A percentile compares a stretch with the other conserved stretches of the same genome.
phyloP scores from a whole-genome alignment of 2,329 filamentous ascomycete species.

The Trichoderma pleuroti region DNA sequence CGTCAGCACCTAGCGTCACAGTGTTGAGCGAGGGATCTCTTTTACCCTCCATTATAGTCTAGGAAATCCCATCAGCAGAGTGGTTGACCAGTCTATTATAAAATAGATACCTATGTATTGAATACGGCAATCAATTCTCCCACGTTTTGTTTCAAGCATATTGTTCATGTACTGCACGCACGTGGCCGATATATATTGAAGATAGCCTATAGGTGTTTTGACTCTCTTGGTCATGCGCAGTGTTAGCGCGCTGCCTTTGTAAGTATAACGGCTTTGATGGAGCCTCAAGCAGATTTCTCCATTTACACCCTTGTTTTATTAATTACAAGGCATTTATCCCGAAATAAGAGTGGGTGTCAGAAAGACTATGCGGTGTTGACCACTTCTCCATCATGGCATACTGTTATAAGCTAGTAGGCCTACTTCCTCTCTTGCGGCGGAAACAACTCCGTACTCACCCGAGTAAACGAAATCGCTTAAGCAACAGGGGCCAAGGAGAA shows the following conservation, averaged over 20 bases:
- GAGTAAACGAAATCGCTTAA: not conserved
- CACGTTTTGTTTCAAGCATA: not conserved
- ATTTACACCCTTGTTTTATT: not conserved
- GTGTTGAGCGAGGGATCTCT: not conserved
- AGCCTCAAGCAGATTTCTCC: not conserved
- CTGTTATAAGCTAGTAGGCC: not conserved
- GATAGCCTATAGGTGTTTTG: not conserved
- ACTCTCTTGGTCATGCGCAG: not conserved
- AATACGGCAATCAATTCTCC: not conserved
- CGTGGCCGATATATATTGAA: not conserved
- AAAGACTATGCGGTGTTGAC: not conserved
- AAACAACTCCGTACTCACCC: not conserved
- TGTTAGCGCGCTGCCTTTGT: not conserved
- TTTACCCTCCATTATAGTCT: not conserved
- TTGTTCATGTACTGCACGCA: not conserved
- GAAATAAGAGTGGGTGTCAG: not conserved
- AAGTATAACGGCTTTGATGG: not conserved
- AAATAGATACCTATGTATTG: not conserved
- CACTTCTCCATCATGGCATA: not conserved
- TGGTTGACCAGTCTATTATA: not conserved
- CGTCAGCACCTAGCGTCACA: not conserved
- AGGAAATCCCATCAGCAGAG: not conserved
- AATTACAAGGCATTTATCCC: not conserved
- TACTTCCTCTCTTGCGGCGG: not conserved
- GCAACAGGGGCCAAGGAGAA: not conserved